phyloP scores from a whole-genome alignment of 225 moss, liverwort and hornwort genomes.

The Anthoceros angustus region DNA sequence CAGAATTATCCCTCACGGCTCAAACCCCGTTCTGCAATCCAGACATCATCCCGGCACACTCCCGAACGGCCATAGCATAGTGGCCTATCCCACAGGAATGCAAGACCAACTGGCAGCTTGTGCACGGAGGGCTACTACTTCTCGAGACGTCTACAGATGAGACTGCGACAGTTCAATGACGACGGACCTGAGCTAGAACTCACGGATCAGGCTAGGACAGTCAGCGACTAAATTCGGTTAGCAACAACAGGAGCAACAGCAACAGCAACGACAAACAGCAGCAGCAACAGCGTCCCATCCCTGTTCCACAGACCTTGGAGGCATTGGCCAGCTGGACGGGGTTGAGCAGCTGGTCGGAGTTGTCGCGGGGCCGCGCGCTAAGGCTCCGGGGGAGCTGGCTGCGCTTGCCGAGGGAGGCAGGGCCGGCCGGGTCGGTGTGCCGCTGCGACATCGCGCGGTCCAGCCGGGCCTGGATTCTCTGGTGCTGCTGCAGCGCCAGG shows the following conservation, averaged over 20 bases:
- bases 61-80: no score
- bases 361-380: background rate
- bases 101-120: no score
- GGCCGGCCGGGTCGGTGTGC: background rate
- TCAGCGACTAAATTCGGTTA: no score
- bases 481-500: background rate
- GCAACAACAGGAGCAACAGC: no score
- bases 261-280: background rate
- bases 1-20: no score
- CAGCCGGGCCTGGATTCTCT: background rate
- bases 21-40: no score
- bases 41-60: no score
- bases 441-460: slow-evolving; percentile 1
- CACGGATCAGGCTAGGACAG: no score
- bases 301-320: background rate
- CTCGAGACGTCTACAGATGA: no score
- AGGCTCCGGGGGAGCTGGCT: slow-evolving; percentile 1
- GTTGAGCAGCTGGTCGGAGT: background rate
- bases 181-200: background rate
- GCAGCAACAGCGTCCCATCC: background rate
- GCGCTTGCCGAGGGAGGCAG: background rate
- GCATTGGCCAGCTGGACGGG: background rate
- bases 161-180: background rate
- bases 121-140: no score
- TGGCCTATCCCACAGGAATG: no score